These are phyloP conservation scores for Pleodorina starrii DNA, from an alignment of 139 green algal genomes.

Conservation along the genomic window DNA sequence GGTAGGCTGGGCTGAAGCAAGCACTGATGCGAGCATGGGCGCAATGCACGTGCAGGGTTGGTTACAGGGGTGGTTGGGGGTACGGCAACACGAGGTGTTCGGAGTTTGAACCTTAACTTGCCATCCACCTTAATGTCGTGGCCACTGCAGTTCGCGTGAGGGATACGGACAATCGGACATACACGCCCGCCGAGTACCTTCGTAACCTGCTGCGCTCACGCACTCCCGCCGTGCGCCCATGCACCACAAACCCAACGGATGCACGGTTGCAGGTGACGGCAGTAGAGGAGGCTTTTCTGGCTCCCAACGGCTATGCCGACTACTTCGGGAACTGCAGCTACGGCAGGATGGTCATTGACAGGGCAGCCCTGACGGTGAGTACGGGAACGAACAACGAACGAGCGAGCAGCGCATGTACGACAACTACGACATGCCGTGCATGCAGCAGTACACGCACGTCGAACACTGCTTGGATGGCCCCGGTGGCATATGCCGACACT, in stretches of 20 bases:
- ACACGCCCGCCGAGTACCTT: too few species aligned
- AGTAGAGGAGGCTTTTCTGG: background rate
- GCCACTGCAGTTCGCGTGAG: background rate
- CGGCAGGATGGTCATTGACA: background rate
- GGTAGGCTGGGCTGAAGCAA: background rate
- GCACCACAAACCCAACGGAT: background rate
- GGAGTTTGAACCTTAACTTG: background rate
- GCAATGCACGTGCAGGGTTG: background rate
- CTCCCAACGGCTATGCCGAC: background rate
- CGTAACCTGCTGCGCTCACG: background rate
- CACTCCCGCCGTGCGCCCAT: background rate
- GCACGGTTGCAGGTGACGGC: background rate
- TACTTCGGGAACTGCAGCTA: conserved; percentile 4
- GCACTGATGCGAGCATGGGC: background rate
- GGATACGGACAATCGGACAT: background rate
- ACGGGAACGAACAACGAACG: background rate
- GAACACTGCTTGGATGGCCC: background rate
- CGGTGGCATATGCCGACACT: too few species aligned
- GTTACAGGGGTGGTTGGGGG: too few species aligned
- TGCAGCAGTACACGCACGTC: background rate
- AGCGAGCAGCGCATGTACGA: background rate
- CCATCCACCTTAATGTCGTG: background rate
- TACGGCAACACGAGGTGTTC: too few species aligned
- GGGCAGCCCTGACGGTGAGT: background rate
- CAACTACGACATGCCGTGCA: background rate